These are phyloP conservation scores for Primulina eburnea DNA, from an alignment of 257 asterid species.

Conservation along the genomic window DNA sequence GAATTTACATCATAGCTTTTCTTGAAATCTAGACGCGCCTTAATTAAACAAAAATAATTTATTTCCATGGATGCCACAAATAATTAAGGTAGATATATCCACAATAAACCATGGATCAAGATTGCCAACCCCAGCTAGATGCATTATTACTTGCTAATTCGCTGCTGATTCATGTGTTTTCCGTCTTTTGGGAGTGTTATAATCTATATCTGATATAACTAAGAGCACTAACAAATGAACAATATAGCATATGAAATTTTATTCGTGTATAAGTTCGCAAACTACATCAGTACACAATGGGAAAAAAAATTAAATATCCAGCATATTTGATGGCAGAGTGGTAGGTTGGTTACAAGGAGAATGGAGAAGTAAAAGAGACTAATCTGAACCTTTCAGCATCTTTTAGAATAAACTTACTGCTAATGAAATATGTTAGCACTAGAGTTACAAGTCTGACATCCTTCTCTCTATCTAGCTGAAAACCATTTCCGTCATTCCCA, in stretches of 20 bases:
- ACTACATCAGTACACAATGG: not conserved
- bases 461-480: constrained; percentile 32
- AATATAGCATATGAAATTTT: not conserved
- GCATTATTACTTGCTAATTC: too few species aligned
- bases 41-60: too few species aligned
- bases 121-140: too few species aligned
- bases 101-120: too few species aligned
- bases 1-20: too few species aligned
- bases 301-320: not conserved
- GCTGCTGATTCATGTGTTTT: too few species aligned
- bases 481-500: constrained; percentile 67
- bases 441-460: not conserved
- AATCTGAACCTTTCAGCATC: constrained; percentile 3
- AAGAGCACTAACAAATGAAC: too few species aligned
- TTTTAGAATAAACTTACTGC: constrained; percentile 2
- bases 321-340: not conserved
- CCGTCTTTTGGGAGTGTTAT: too few species aligned
- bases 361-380: not conserved
- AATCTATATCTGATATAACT: too few species aligned
- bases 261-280: not conserved
- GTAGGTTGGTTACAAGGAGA: not conserved
- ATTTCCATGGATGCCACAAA: too few species aligned
- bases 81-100: too few species aligned
- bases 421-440: not conserved
- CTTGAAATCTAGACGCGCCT: too few species aligned